phyloP scores from a whole-genome alignment of 345 rosid genomes.

The Excoecaria cochinchinensis region DNA sequence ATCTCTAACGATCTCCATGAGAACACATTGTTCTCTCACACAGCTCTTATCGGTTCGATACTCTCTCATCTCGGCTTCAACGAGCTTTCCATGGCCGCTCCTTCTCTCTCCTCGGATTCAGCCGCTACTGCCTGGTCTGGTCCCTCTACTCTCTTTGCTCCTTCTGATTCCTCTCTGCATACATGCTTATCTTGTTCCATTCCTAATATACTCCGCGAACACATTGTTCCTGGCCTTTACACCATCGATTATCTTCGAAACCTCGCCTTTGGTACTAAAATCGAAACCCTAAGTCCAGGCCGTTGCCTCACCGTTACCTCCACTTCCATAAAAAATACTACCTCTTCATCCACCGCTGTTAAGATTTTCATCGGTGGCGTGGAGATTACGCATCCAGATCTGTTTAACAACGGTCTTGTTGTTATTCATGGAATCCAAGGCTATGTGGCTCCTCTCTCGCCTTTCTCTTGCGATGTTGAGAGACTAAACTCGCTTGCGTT shows the following conservation, averaged over 20 bases:
- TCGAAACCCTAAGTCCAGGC: constrained; percentile 59
- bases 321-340: constrained; percentile 22
- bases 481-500: constrained; percentile 43
- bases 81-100: constrained; percentile 53
- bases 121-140: constrained; percentile 49
- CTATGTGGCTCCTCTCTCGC: constrained; percentile 59
- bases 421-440: constrained; percentile 65
- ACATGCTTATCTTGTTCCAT: constrained; percentile 50
- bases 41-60: constrained; percentile 43
- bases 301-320: constrained; percentile 61
- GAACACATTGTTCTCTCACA: constrained; percentile 29
- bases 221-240: constrained; percentile 65
- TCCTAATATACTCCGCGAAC: constrained; percentile 57
- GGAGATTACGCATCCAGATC: constrained; percentile 61
- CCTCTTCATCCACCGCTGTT: constrained; percentile 12
- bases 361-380: constrained; percentile 57
- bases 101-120: constrained; percentile 43
- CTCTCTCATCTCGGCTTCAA: constrained; percentile 66
- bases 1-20: constrained; percentile 24
- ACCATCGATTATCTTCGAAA: constrained; percentile 51
- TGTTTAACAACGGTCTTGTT: constrained; percentile 58
- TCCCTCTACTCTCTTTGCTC: constrained; percentile 64
- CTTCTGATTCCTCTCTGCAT: constrained; percentile 53
- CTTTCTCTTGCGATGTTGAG: constrained; percentile 58
- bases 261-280: constrained; percentile 55